A percentile compares a stretch with the other conserved stretches of the same genome.
phyloP scores from a whole-genome alignment of 768 basidiomycete genomes.

The Omphalotus guepiniiformis region DNA sequence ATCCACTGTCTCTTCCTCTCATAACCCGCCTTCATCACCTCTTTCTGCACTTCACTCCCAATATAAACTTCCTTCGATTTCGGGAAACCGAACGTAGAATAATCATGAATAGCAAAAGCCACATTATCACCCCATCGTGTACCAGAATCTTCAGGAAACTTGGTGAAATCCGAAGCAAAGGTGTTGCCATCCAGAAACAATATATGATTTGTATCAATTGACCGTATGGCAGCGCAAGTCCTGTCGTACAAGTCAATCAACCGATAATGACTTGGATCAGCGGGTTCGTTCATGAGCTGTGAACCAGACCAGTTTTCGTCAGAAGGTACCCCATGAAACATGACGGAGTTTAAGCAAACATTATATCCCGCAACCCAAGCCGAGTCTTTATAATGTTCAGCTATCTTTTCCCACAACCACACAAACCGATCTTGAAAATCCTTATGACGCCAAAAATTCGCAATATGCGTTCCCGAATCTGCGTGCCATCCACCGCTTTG shows the following conservation, averaged over 20 bases:
- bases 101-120: constrained; percentile 56
- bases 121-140: constrained; percentile 40
- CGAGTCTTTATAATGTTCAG: constrained; percentile 50
- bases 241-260: constrained; percentile 48
- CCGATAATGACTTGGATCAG: constrained; percentile 43
- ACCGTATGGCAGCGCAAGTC: constrained; percentile 47
- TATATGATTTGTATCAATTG: constrained; percentile 48
- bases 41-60: constrained; percentile 33
- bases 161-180: constrained; percentile 51
- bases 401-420: constrained; percentile 54
- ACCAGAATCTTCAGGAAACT: constrained; percentile 38
- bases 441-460: constrained; percentile 54
- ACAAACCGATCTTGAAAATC: constrained; percentile 58
- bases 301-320: no score
- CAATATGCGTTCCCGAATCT: constrained; percentile 43
- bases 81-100: constrained; percentile 51
- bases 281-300: constrained; percentile 46
- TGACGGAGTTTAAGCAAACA: constrained; percentile 5
- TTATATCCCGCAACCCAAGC: constrained; percentile 66
- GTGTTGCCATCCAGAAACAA: constrained; percentile 62
- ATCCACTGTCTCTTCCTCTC: constrained; percentile 53
- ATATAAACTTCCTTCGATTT: constrained; percentile 38
- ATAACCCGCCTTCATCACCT: constrained; percentile 34
- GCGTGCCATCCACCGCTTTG: constrained; percentile 57
- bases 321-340: neutral